Evolutionary conservation across 106 monocot species (phyloP).

Genomic region (Gastrodia elata): DNA sequence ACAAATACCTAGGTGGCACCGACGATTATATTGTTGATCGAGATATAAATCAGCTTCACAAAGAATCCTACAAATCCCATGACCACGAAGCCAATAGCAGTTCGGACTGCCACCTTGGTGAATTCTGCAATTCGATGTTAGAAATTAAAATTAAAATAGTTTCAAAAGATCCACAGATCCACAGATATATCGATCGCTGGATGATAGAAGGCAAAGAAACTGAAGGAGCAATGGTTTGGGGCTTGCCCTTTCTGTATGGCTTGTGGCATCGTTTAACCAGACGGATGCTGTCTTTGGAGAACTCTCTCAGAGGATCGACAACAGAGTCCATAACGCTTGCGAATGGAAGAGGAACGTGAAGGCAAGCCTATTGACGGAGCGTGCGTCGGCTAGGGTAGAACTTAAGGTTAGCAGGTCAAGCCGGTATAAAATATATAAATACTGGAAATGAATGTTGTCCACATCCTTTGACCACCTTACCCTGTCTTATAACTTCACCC

Average conservation of each 20-base stretch:
- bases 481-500: no score
- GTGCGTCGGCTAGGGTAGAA: no score
- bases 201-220: not conserved
- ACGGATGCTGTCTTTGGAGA: conserved; percentile 34
- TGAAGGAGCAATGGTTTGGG: not conserved
- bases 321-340: conserved; percentile 17
- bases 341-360: not conserved
- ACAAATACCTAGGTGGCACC: conserved; percentile 39
- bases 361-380: no score
- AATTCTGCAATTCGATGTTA: conserved; percentile 25
- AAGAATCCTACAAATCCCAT: conserved; percentile 75
- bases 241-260: conserved; percentile 52
- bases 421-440: no score
- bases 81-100: conserved; percentile 63
- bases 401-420: no score
- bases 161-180: not conserved
- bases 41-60: conserved; percentile 62
- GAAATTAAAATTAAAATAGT: conserved; percentile 3
- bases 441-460: no score
- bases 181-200: not conserved
- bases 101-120: conserved; percentile 54
- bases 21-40: conserved; percentile 70
- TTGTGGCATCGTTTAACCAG: conserved; percentile 58
- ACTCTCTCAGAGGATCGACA: conserved; percentile 27
- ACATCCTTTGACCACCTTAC: no score